These are phyloP conservation scores for Chaetomium sp. DNA, from an alignment of 2,329 filamentous ascomycete species.

Conservation along the genomic window DNA sequence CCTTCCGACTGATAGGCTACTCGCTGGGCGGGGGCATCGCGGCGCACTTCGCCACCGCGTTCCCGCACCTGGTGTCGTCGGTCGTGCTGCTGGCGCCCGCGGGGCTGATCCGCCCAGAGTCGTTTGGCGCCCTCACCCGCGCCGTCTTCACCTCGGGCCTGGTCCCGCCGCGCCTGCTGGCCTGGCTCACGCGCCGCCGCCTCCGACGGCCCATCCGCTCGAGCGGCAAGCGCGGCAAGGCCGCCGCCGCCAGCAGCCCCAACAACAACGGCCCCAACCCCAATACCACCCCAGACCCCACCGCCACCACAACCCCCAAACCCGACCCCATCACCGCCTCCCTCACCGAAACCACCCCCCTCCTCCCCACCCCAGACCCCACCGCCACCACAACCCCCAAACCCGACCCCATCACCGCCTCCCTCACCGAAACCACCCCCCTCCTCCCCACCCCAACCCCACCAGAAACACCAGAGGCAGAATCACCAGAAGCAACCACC, in stretches of 20 bases:
- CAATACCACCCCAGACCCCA: not conserved
- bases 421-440: conserved; percentile 32
- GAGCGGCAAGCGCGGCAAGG: conserved; percentile 36
- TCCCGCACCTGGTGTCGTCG: conserved; percentile 68
- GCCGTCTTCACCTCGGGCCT: conserved; percentile 58
- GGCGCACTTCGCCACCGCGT: conserved; percentile 71
- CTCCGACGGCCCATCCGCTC: conserved; percentile 55
- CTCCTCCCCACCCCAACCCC: conserved; percentile 31
- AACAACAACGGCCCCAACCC: conserved; percentile 15
- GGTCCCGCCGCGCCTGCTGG: conserved; percentile 56
- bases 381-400: conserved; percentile 5
- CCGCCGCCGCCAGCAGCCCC: not conserved
- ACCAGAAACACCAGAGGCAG: not conserved
- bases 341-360: conserved; percentile 31
- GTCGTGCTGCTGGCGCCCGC: conserved; percentile 78
- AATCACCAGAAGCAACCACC: conserved; percentile 24
- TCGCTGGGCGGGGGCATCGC: conserved; percentile 80
- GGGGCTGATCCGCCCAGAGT: conserved; percentile 66
- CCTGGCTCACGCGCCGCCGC: conserved; percentile 50
- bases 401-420: conserved; percentile 21
- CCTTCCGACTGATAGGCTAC: conserved; percentile 74
- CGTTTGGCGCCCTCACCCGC: conserved; percentile 53
- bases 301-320: conserved; percentile 1
- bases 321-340: conserved; percentile 19
- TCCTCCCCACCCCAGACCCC: conserved; percentile 31